These are phyloP conservation scores for Ceratorhiza oryzae-sativae DNA, from an alignment of 1,284 basidiomycete genomes.

Conservation along the genomic window DNA sequence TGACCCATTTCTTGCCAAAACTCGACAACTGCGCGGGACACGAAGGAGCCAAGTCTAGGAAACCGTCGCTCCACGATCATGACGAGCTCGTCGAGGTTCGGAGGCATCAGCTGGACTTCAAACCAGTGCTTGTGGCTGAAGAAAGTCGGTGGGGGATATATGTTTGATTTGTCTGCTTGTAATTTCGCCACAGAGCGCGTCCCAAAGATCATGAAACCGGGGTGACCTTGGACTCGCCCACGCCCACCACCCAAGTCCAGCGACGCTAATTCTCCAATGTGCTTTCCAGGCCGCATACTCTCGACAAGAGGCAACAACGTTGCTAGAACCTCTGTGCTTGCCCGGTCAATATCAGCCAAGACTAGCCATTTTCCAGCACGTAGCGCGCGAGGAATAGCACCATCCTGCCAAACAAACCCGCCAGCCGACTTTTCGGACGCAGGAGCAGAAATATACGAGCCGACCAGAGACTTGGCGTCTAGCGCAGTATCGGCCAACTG, in stretches of 20 bases:
- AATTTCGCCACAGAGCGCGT: slow-evolving; percentile 68
- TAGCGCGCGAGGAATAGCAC: slow-evolving; percentile 90
- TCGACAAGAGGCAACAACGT: slow-evolving; percentile 84
- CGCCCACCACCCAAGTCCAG: slow-evolving; percentile 72
- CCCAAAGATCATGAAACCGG: slow-evolving; percentile 81
- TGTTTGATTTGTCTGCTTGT: slow-evolving; percentile 47
- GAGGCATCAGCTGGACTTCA: slow-evolving; percentile 71
- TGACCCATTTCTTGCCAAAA: slow-evolving; percentile 65
- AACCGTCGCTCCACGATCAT: slow-evolving; percentile 74
- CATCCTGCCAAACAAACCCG: slow-evolving; percentile 96
- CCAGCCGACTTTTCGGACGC: slow-evolving; percentile 68
- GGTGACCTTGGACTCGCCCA: slow-evolving; percentile 68
- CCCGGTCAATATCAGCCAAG: slow-evolving; percentile 91
- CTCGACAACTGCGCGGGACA: slow-evolving; percentile 61
- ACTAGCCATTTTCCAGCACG: slow-evolving; percentile 93
- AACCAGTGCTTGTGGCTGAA: slow-evolving; percentile 83
- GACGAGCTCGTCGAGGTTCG: slow-evolving; percentile 69
- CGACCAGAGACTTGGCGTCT: slow-evolving; percentile 92
- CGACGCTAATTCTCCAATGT: slow-evolving; percentile 75
- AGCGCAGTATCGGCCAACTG: slow-evolving; percentile 94
- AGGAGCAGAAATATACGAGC: slow-evolving; percentile 91
- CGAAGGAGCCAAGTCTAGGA: slow-evolving; percentile 61
- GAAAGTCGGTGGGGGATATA: slow-evolving; percentile 67
- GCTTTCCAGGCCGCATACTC: slow-evolving; percentile 74
- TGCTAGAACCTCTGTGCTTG: slow-evolving; percentile 84